Percentiles rank a stretch among this genome's conserved stretches.
These are phyloP conservation scores for Lentinula raphanica DNA, from an alignment of 768 basidiomycete species.

Conservation along the genomic window DNA sequence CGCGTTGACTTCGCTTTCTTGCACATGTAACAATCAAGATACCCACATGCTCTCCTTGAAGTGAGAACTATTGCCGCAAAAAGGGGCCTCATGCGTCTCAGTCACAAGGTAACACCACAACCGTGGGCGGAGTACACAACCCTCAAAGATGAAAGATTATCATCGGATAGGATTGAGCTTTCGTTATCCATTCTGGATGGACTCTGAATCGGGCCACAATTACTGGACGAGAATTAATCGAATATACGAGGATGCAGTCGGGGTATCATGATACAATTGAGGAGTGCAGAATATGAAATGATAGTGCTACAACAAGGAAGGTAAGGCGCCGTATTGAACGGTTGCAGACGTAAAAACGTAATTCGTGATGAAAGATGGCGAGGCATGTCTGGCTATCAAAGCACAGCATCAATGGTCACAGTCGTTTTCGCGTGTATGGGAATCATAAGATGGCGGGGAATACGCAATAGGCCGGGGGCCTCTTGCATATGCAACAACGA, in stretches of 20 bases:
- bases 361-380: not conserved
- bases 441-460: slow-evolving; percentile 45
- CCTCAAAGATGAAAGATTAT: too few relatives aligned
- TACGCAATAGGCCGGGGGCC: slow-evolving; percentile 46
- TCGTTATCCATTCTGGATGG: too few relatives aligned
- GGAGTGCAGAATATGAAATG: not conserved
- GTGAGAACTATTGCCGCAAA: not conserved
- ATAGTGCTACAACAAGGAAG: not conserved
- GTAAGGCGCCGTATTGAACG: not conserved
- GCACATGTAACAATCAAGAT: slow-evolving; percentile 8
- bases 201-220: too few relatives aligned
- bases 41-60: slow-evolving; percentile 6
- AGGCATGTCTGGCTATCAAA: not conserved
- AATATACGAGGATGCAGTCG: not conserved
- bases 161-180: too few relatives aligned
- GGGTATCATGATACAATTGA: slow-evolving; percentile 1
- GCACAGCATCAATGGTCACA: not conserved
- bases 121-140: not conserved
- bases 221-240: not conserved
- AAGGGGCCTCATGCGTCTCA: slow-evolving; percentile 1
- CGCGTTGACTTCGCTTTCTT: slow-evolving; percentile 4
- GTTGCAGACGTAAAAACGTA: not conserved
- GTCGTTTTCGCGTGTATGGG: not conserved
- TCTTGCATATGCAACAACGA: slow-evolving; percentile 45
- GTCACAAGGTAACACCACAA: slow-evolving; percentile 2